Percentiles rank a stretch among this genome's conserved stretches.
phyloP scores from a whole-genome alignment of 192 early-diverging fungal genomes.

The Gigaspora rosea region DNA sequence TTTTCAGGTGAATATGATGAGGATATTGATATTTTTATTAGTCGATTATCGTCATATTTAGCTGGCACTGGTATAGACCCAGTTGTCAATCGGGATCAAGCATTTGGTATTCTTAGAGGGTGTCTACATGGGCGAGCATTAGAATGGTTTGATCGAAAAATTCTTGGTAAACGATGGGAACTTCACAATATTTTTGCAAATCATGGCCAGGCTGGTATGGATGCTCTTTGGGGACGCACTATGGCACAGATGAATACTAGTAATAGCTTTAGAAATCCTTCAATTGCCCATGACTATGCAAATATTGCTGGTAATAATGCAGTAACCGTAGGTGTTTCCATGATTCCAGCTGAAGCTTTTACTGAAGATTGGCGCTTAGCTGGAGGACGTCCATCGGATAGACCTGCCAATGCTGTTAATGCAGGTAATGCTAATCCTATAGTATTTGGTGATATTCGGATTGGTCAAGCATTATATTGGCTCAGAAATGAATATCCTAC shows the following conservation, averaged over 20 bases:
- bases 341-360: slow-evolving; percentile 8
- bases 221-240: background rate
- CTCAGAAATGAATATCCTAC: background rate
- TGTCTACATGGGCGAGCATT: background rate
- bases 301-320: background rate
- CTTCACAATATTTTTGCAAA: background rate
- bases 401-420: slow-evolving; percentile 1
- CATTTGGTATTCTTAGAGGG: slow-evolving; percentile 5
- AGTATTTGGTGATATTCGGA: background rate
- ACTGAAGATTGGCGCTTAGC: background rate
- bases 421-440: slow-evolving; percentile 8
- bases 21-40: no score
- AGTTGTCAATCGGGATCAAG: background rate
- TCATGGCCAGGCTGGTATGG: background rate
- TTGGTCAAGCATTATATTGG: background rate
- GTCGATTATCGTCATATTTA: no score
- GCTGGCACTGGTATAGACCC: background rate
- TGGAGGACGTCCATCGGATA: background rate
- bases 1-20: no score
- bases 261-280: slow-evolving; percentile 17
- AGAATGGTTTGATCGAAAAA: slow-evolving; percentile 2
- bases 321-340: background rate
- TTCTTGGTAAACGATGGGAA: slow-evolving; percentile 1
- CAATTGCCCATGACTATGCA: background rate
- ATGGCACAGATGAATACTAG: background rate